Percentiles rank a stretch among this genome's conserved stretches.
Conservation (phyloP, 179 eudicot species). For the Nepenthes alata region DNA sequence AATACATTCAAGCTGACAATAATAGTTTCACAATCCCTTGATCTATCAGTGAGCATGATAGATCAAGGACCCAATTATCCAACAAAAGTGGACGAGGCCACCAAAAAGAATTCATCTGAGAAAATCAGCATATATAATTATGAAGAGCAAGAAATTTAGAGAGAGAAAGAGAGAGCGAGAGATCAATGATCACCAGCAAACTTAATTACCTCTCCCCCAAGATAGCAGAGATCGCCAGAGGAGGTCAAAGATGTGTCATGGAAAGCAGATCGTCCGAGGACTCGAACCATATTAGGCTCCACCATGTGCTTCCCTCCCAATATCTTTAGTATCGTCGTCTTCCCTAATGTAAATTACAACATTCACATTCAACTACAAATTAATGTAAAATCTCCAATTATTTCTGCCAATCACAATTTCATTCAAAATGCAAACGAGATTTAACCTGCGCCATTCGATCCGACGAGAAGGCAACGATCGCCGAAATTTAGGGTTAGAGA, state of each 20-base stretch:
- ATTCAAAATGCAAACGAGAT: neutral
- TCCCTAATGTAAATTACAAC: constrained; percentile 26
- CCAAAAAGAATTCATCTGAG: neutral
- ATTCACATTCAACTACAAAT: neutral
- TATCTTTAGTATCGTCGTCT: constrained; percentile 86
- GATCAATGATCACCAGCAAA: neutral
- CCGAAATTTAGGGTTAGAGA: constrained; percentile 47
- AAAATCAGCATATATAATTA: neutral
- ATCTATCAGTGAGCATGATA: too few species aligned
- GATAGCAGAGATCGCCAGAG: constrained; percentile 78
- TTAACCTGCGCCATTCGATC: constrained; percentile 91
- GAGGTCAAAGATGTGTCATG: constrained; percentile 82
- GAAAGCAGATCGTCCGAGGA: constrained; percentile 88
- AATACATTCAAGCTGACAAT: too few species aligned
- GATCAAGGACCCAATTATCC: too few species aligned
- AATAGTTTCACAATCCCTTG: too few species aligned
- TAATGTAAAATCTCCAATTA: neutral
- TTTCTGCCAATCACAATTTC: neutral
- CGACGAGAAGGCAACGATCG: constrained; percentile 78
- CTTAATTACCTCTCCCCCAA: constrained; percentile 76
- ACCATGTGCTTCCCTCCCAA: constrained; percentile 98
- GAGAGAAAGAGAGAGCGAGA: neutral
- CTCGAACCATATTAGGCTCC: constrained; percentile 80
- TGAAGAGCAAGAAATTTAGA: neutral
- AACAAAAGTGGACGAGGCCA: too few species aligned